phyloP scores from a whole-genome alignment of 2,329 filamentous ascomycete species.

The Aquanectria penicillioides region DNA sequence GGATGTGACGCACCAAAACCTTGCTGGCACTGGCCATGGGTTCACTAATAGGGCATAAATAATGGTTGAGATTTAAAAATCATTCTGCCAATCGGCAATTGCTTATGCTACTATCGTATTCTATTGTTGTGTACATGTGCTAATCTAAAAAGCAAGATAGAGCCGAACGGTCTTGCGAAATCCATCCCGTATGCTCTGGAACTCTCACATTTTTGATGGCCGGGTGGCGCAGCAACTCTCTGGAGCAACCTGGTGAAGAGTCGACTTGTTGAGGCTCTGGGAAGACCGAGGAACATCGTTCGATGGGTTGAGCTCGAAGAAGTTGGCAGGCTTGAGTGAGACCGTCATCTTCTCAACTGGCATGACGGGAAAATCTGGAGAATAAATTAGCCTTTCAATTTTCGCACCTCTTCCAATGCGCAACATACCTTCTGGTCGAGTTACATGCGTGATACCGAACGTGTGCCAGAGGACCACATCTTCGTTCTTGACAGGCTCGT shows the following conservation, averaged over 20 bases:
- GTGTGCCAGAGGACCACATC: slow-evolving; percentile 91
- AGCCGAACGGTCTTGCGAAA: too few relatives aligned
- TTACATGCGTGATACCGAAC: slow-evolving; percentile 85
- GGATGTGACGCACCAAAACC: too few relatives aligned
- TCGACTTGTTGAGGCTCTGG: slow-evolving; percentile 15
- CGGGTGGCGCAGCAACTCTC: slow-evolving; percentile 20
- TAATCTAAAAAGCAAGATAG: too few relatives aligned
- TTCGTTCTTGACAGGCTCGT: slow-evolving; percentile 73
- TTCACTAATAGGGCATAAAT: too few relatives aligned
- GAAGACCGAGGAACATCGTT: slow-evolving; percentile 46
- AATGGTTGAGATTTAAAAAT: too few relatives aligned
- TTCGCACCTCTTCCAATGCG: too few relatives aligned
- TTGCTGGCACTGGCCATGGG: too few relatives aligned
- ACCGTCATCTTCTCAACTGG: slow-evolving; percentile 65
- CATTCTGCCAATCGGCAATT: too few relatives aligned
- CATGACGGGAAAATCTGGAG: slow-evolving; percentile 71
- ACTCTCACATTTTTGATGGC: too few relatives aligned
- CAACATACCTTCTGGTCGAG: slow-evolving; percentile 24
- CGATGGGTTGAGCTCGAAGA: slow-evolving; percentile 60
- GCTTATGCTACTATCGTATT: too few relatives aligned
- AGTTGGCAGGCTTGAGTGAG: slow-evolving; percentile 59
- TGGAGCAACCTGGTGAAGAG: not conserved
- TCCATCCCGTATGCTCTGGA: too few relatives aligned
- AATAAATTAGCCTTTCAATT: not conserved
- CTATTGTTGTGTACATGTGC: too few relatives aligned